Evolutionary conservation across 2,329 filamentous ascomycete genomes (phyloP).

Genomic region (Fusarium algeriense): DNA sequence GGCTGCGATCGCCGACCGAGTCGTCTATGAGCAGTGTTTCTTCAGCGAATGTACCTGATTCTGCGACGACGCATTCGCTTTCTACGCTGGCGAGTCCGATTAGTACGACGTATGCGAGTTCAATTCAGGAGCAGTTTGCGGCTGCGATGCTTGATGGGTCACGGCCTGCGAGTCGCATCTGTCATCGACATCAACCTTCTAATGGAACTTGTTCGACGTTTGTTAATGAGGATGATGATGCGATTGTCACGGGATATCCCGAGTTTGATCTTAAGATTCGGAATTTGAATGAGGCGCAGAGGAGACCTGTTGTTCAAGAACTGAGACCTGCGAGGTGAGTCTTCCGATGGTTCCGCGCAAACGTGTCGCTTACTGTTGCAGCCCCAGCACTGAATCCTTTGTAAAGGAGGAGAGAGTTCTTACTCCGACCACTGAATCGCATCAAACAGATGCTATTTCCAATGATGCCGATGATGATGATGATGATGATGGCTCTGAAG

Average conservation of each 20-base stretch:
- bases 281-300: constrained; percentile 25
- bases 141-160: constrained; percentile 42
- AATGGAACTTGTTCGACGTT: constrained; percentile 55
- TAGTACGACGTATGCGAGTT: constrained; percentile 53
- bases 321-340: constrained; percentile 30
- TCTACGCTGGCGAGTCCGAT: constrained; percentile 54
- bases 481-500: constrained; percentile 39
- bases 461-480: constrained; percentile 35
- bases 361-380: constrained; percentile 18
- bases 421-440: constrained; percentile 39
- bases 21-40: constrained; percentile 56
- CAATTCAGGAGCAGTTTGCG: constrained; percentile 51
- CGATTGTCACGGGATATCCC: constrained; percentile 44
- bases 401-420: constrained; percentile 38
- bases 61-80: constrained; percentile 54
- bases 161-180: constrained; percentile 46
- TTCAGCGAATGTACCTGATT: constrained; percentile 55
- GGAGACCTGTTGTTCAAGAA: constrained; percentile 13
- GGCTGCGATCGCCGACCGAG: constrained; percentile 53
- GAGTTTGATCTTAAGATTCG: constrained; percentile 46
- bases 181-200: constrained; percentile 51
- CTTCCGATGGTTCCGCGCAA: too few species aligned
- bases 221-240: constrained; percentile 53
- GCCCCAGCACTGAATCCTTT: constrained; percentile 33
- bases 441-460: not conserved